Percentiles rank a stretch among this genome's conserved stretches.
Conservation (phyloP, 2,329 filamentous ascomycete species). For the Cercospora brassicicola region DNA sequence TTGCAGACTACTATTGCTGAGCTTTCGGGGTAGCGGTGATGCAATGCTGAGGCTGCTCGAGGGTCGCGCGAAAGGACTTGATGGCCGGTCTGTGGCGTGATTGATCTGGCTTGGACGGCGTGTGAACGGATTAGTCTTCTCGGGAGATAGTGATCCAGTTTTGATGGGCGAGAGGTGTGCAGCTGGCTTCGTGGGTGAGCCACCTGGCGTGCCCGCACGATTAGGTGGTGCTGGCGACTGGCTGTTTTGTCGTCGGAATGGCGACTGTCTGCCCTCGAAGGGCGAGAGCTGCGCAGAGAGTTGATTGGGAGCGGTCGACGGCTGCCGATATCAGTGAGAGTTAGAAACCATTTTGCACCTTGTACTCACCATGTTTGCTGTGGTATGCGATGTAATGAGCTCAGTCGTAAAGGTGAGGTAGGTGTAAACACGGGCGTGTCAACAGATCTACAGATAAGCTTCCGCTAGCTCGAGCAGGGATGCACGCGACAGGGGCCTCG, state of each 20-base stretch:
- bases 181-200: constrained; percentile 43
- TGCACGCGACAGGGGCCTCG: neutral
- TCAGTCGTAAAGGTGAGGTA: neutral
- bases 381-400: neutral
- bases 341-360: neutral
- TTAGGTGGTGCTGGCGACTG: constrained; percentile 31
- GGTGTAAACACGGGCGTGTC: neutral
- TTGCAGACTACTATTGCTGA: constrained; percentile 26
- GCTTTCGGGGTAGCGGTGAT: constrained; percentile 25
- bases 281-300: constrained; percentile 22
- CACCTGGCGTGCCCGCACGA: constrained; percentile 42
- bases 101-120: constrained; percentile 40
- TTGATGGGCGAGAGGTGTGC: constrained; percentile 32
- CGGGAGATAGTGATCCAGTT: constrained; percentile 32
- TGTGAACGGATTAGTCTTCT: constrained; percentile 40
- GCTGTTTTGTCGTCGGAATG: constrained; percentile 39
- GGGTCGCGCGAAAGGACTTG: constrained; percentile 41
- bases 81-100: constrained; percentile 32
- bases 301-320: constrained; percentile 14
- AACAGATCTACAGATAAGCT: neutral
- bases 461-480: neutral
- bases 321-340: neutral
- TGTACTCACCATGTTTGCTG: constrained; percentile 1
- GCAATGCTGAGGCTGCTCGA: constrained; percentile 35
- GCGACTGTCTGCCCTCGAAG: constrained; percentile 37